Evolutionary conservation across 352 stramenopile genomes (phyloP), one percentile per base, ranked within the genome.

Genomic region (Sclerospora graminicola): DNA sequence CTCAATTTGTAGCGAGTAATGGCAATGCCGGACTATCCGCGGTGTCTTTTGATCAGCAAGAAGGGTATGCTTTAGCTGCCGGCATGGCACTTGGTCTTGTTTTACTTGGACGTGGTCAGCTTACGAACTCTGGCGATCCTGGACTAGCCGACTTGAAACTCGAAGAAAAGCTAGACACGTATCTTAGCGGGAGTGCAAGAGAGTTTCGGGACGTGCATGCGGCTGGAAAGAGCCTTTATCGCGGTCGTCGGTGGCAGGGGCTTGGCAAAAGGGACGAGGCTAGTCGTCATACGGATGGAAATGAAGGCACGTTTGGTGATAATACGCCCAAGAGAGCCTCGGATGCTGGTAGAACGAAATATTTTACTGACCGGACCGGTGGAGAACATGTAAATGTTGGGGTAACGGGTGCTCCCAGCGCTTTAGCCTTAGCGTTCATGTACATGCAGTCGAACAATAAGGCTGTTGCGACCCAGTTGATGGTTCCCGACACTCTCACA

Each of bases 81-180:
- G 87, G 94, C 16, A 72, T 98, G 19, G 90, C 94, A 5, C 79
- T 99, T 13, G 96, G 95, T 13, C 91, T 99, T 56, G 91, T 99
- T 0, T 80, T 96, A 13, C 75, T 99, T 8, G 80, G 88, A 20
- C 76, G 82, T 16, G 84, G 84, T 0, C 60, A 77, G 3, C 42
- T 44, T 28, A 83, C 74, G 24, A 57, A 26, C 21, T 26, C 65
- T 20, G 84, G 73, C 2, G 83, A 93, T 44, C 74, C 77, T n/a
- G 91, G 91, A 23, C 61, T 98, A 13, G 77, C 89, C 23, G 96
- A 99, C 65, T 69, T 99, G 10, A 80, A 91, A n/a, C 82, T 99
- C 10, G 95, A 98, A 67, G 89, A 98, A 45, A 84, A 95, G 31
- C 72, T 99, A n/a, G 78, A 96, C 63, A 85, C 86, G 48, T 98